phyloP scores from a whole-genome alignment of 1,284 basidiomycete species.

The Sporisorium iseilematis-ciliati region DNA sequence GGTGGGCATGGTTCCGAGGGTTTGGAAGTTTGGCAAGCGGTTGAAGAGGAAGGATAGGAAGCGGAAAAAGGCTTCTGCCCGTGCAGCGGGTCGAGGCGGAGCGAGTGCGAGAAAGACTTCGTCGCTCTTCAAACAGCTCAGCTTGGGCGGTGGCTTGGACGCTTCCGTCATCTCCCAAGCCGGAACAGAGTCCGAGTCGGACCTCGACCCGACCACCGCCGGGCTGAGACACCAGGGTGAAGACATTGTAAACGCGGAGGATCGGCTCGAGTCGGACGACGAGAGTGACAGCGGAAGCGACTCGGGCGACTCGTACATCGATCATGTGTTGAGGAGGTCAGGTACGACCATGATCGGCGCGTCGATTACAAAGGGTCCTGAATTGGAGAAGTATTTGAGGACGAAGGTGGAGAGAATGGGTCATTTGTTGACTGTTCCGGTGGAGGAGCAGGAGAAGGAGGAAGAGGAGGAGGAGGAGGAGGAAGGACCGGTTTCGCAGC shows the following conservation, averaged over 20 bases:
- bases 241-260: constrained; percentile 24
- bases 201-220: constrained; percentile 22
- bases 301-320: constrained; percentile 60
- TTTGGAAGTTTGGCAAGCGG: constrained; percentile 75
- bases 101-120: constrained; percentile 7
- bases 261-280: constrained; percentile 23
- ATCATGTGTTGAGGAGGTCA: constrained; percentile 72
- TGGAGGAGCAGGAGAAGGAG: background rate
- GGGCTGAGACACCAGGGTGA: constrained; percentile 31
- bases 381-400: constrained; percentile 92
- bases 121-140: constrained; percentile 27
- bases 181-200: constrained; percentile 19
- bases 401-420: constrained; percentile 98
- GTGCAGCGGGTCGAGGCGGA: no score
- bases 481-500: constrained; percentile 26
- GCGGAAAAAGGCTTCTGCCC: background rate
- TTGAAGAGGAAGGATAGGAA: constrained; percentile 25
- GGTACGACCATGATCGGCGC: constrained; percentile 89
- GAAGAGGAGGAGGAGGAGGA: background rate
- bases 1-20: constrained; percentile 92
- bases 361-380: constrained; percentile 82
- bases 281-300: constrained; percentile 32
- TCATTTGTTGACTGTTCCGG: constrained; percentile 82
- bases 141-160: constrained; percentile 25
- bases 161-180: constrained; percentile 46